These are phyloP conservation scores for Talaromyces rugulosus DNA, from an alignment of 2,329 filamentous ascomycete genomes.

Conservation along the genomic window DNA sequence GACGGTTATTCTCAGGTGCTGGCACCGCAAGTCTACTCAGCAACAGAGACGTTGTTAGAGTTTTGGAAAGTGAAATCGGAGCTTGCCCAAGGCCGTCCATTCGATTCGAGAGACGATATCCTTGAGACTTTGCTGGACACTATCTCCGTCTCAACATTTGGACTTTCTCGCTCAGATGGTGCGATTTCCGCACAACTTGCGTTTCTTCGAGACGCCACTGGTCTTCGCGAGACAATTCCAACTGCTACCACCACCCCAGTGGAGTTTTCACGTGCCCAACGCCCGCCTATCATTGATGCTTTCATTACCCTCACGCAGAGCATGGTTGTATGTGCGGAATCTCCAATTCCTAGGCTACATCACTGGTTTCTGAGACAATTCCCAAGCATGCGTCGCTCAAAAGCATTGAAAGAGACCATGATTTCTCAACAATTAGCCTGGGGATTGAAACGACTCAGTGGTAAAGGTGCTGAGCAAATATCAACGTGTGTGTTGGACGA, in stretches of 20 bases:
- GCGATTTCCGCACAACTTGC: background rate
- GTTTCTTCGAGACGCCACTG: background rate
- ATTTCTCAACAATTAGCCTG: background rate
- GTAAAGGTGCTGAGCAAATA: background rate
- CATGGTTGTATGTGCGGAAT: conserved; percentile 1
- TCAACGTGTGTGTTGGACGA: conserved; percentile 24
- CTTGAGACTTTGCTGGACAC: background rate
- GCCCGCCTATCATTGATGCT: background rate
- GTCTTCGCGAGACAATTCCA: background rate
- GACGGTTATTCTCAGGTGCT: background rate
- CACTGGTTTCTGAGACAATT: background rate
- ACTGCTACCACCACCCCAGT: background rate
- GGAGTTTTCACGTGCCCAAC: background rate
- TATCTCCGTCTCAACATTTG: background rate
- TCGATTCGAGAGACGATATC: background rate
- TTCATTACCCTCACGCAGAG: conserved; percentile 3
- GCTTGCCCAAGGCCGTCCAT: background rate
- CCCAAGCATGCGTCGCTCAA: background rate
- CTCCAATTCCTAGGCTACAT: background rate
- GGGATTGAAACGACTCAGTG: background rate
- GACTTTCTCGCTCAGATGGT: background rate
- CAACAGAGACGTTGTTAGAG: background rate
- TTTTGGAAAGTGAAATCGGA: background rate
- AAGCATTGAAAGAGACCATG: background rate
- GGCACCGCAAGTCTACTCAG: background rate